These are phyloP conservation scores for Tolypocladium ovalisporum DNA, from an alignment of 2,329 filamentous ascomycete species.

Conservation along the genomic window DNA sequence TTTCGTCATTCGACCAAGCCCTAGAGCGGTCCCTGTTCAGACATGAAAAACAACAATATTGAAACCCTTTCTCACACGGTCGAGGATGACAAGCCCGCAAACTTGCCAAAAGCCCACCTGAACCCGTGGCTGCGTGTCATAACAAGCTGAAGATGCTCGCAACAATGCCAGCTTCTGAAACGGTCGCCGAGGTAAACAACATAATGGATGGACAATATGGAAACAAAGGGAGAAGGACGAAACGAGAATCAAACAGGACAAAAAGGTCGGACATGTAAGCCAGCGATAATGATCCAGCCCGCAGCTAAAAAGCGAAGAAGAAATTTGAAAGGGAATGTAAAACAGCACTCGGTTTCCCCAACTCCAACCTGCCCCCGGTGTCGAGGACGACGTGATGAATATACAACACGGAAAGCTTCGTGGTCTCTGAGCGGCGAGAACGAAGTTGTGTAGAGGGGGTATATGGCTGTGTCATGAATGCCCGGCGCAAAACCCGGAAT, in stretches of 20 bases:
- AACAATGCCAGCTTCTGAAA: neutral
- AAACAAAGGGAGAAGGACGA: neutral
- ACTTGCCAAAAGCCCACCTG: neutral
- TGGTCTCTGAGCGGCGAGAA: conserved; percentile 11
- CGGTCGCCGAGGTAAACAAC: neutral
- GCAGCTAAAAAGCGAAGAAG: neutral
- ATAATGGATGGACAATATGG: conserved; percentile 4
- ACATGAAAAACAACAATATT: conserved; percentile 3
- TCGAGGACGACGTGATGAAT: neutral
- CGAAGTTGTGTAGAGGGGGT: conserved; percentile 13
- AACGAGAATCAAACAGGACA: neutral
- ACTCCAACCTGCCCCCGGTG: neutral
- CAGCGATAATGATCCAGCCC: neutral
- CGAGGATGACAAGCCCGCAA: neutral
- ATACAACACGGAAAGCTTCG: conserved; percentile 1
- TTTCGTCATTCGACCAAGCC: conserved; percentile 16
- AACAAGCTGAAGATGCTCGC: too few relatives aligned
- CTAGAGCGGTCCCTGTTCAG: conserved; percentile 8
- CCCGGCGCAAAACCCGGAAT: conserved; percentile 14
- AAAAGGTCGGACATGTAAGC: neutral
- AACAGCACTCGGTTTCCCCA: neutral
- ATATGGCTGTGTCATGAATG: conserved; percentile 19
- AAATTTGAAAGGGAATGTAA: neutral
- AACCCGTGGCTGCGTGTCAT: too few relatives aligned
- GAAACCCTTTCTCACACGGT: neutral